Evolutionary conservation across 1,284 basidiomycete genomes (phyloP), one percentile per base, ranked within the genome.

Genomic region (Coriolopsis trogii): DNA sequence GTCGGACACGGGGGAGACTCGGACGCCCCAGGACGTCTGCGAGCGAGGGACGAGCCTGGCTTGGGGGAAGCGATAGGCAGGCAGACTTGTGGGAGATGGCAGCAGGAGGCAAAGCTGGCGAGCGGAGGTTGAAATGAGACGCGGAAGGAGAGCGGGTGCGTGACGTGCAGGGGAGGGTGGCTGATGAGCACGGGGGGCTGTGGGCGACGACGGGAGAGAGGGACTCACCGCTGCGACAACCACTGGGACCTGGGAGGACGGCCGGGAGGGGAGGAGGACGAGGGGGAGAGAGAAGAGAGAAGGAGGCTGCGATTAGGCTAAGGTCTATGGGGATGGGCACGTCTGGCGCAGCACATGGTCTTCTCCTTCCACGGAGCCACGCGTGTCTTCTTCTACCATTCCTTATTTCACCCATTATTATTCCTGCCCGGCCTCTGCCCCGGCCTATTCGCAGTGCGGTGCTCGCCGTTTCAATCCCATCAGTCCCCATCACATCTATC

Each of bases 31-130:
- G 59, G 59, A 61, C 60, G 62, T 62, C 62, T 60, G 56, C 55
- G 55, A 58, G 62, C 56, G 51, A 47, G 42, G 48, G 41, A 53
- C 56, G 49, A 60, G 59, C 58, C 62, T 60, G 53, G 58, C 57
- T 59, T 55, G 54, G 49, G 46, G 57, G 61, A 57, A 58, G 49
- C 53, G 63, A 56, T 62, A 58, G 58, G 56, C 57, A 59, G 58
- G 62, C 61, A 53, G 58, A 56, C 54, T 51, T 39, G 55, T 59
- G 58, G 58, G 58, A 59, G 61, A 67, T 68, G 66, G 67, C 64
- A 65, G 64, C 63, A 64, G 59, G 62, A 63, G 53, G 59, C 60
- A 64, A 62, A 64, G 64, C 58, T 65, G 49, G 46, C 46, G 56
- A 45, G 59, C 58, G 53, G 56, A 58, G 63, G 34, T 58, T 56